These are phyloP conservation scores for Trichoderma breve DNA, from an alignment of 2,329 filamentous ascomycete genomes.

Conservation along the genomic window DNA sequence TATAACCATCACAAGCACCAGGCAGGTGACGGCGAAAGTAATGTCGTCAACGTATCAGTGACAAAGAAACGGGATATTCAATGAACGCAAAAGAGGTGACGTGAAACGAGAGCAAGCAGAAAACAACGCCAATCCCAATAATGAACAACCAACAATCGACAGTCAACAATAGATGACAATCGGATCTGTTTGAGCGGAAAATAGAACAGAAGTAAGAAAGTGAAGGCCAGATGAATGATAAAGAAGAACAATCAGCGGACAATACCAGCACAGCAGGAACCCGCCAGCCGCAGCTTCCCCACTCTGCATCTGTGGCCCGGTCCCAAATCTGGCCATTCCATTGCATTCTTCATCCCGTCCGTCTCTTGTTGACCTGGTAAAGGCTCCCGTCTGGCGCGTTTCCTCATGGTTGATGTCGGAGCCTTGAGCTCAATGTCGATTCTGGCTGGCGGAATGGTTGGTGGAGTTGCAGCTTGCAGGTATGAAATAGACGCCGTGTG, in stretches of 20 bases:
- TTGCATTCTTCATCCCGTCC: constrained; percentile 4
- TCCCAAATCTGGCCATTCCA: neutral
- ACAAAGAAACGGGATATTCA: constrained; percentile 1
- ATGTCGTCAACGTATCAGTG: neutral
- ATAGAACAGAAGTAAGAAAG: neutral
- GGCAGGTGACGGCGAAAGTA: constrained; percentile 3
- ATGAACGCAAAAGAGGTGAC: neutral
- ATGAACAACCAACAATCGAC: constrained; percentile 5
- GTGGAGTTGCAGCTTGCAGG: constrained; percentile 3
- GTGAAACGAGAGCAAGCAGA: neutral
- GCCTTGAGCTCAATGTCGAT: constrained; percentile 11
- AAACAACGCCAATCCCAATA: constrained; percentile 5
- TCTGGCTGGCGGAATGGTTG: constrained; percentile 15
- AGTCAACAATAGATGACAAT: constrained; percentile 8
- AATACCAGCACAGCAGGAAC: neutral
- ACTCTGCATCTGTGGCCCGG: constrained; percentile 6
- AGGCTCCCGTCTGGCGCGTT: constrained; percentile 17
- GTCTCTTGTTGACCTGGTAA: neutral
- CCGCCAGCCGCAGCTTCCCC: neutral
- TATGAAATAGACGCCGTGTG: constrained; percentile 39
- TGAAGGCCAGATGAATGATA: constrained; percentile 4
- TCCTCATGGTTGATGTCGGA: neutral
- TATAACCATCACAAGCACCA: constrained; percentile 16
- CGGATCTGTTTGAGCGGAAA: neutral
- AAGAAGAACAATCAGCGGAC: constrained; percentile 22